Base-by-base conservation (phyloP, 1,139 yeast genomes). In the Nakaseomyces nivariensis region DNA sequence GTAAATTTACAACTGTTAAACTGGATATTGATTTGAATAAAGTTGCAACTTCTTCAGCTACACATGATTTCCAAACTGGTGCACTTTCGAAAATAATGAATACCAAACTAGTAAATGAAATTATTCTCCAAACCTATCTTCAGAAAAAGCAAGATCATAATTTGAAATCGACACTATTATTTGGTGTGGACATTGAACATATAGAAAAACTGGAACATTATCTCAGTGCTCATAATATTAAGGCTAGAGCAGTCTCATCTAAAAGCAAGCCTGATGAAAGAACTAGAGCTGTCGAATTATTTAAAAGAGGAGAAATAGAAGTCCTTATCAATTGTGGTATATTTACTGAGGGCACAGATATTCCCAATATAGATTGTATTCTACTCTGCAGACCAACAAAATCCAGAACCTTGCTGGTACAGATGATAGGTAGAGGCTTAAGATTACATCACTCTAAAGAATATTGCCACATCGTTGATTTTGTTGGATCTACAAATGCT, bases 311-410 rank as follows among this genome's bases (percentile, higher is more conserved):
- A 0, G 61, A 73, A 17, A 73, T 86, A 29, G 79, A 84, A 4
- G 95, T 92, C 0, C 67, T 90, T 31, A 77, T 94, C 66, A 92
- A 92, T 61, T 95, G 96, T 61, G 88, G 85, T 26, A 88, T 90
- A 3, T 84, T 90, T 58, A 90, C 96, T 0, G 98, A 92, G 66
- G 98, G 98, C 0, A 88, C 97, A 0, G 97, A 90, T 67, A 82
- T 90, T 25, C 97, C 97, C 2, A 82, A 83, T 55, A 85, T 90
- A 51, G 97, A 90, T 62, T 82, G 89, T 29, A 70, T 90, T 7
- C 71, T 90, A 46, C 68, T 90, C 34, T 85, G 88, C 4, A 70
- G 97, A 41, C 97, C 97, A 1, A 86, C 97, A 0, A 75, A 75
- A 52, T 88, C 97, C 1, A 69, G 81, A 34, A 78, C 85, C 0